Percentiles rank a stretch among this genome's conserved stretches.
phyloP scores from a whole-genome alignment of 371 early-diverging fungal species.

The Coemansia sp. region DNA sequence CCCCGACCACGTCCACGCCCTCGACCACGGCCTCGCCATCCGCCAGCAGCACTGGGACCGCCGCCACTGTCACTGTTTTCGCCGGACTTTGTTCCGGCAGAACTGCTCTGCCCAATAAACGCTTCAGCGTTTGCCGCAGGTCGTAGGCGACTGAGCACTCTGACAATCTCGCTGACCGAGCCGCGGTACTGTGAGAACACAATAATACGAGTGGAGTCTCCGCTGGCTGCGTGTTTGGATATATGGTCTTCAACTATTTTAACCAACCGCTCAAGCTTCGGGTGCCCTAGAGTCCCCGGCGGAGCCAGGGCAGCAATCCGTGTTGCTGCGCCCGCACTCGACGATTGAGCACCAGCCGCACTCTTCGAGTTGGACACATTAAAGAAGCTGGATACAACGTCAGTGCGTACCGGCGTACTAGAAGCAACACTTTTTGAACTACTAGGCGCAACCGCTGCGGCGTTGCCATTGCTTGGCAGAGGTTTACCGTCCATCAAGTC shows the following conservation, averaged over 20 bases:
- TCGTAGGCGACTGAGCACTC: conserved; percentile 59
- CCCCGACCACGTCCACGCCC: conserved; percentile 13
- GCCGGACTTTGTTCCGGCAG: conserved; percentile 4
- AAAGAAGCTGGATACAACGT: conserved; percentile 46
- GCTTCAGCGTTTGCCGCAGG: conserved; percentile 69
- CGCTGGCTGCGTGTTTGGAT: conserved; percentile 15
- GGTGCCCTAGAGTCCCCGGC: conserved; percentile 63
- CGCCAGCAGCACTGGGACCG: conserved; percentile 7
- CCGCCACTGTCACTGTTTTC: conserved; percentile 8
- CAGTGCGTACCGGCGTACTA: conserved; percentile 14
- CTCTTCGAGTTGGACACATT: conserved; percentile 17
- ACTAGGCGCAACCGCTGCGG: neutral
- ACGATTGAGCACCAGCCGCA: neutral
- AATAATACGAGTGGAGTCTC: conserved; percentile 70
- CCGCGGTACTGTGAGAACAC: conserved; percentile 86
- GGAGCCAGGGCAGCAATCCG: conserved; percentile 15
- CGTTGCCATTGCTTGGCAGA: neutral
- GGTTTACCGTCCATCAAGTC: conserved; percentile 21
- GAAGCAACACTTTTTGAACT: neutral
- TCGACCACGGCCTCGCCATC: conserved; percentile 26
- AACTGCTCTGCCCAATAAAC: conserved; percentile 82
- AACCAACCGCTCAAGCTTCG: conserved; percentile 74
- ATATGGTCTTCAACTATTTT: conserved; percentile 70
- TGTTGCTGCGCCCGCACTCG: neutral
- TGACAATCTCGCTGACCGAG: conserved; percentile 82